A percentile compares a stretch with the other conserved stretches of the same genome.
Evolutionary conservation across 2,329 filamentous ascomycete genomes (phyloP).

Genomic region (Fusarium sp.): DNA sequence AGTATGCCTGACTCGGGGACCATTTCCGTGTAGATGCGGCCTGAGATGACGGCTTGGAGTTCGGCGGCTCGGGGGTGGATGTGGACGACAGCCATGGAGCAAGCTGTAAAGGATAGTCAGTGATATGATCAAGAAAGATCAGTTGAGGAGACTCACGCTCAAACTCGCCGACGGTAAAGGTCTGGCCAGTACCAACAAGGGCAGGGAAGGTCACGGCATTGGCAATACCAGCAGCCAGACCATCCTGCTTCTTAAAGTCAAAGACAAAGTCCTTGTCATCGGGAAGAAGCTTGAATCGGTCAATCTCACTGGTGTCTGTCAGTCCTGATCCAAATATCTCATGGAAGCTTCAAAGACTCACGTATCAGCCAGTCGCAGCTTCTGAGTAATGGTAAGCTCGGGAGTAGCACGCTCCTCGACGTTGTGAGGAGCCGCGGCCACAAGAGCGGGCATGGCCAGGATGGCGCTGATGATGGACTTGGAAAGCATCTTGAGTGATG

Average conservation of each 20-base stretch:
- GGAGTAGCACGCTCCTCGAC: conserved; percentile 5
- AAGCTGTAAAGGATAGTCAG: conserved; percentile 48
- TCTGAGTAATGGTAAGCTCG: conserved; percentile 49
- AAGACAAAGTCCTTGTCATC: conserved; percentile 61
- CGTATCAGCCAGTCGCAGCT: conserved; percentile 55
- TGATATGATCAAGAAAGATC: accelerated
- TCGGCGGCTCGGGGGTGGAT: conserved; percentile 66
- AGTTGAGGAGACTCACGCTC: conserved; percentile 44
- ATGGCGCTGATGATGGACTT: conserved; percentile 39
- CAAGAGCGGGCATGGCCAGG: conserved; percentile 53
- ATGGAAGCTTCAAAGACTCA: conserved; percentile 31
- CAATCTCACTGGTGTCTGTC: conserved; percentile 49
- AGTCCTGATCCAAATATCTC: not conserved
- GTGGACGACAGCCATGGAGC: conserved; percentile 68
- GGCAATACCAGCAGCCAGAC: conserved; percentile 55
- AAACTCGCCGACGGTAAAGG: conserved; percentile 64
- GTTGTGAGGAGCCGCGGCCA: conserved; percentile 41
- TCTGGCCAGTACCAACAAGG: conserved; percentile 62
- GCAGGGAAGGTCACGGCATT: conserved; percentile 69
- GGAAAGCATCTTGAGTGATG: conserved; percentile 12
- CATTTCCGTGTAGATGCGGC: conserved; percentile 63
- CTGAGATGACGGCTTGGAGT: conserved; percentile 63
- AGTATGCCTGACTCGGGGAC: conserved; percentile 63
- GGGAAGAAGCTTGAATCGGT: conserved; percentile 58
- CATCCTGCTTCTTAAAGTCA: conserved; percentile 54